Percentiles rank a stretch among this genome's conserved stretches.
Conservation (phyloP, 306 rosid species). For the Urtica urens region DNA sequence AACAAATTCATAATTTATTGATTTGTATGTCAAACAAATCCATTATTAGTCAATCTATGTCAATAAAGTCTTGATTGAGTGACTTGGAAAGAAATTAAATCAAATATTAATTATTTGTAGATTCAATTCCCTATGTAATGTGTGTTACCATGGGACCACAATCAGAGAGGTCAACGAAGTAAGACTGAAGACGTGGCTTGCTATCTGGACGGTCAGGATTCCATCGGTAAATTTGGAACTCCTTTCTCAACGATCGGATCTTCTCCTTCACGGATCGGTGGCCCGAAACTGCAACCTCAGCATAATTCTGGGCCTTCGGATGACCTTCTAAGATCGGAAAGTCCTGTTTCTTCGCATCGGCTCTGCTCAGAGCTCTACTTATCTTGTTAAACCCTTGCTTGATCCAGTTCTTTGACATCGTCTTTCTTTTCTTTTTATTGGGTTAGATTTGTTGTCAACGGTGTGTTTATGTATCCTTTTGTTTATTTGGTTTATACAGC, state of each 20-base stretch:
- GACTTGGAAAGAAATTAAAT: not conserved
- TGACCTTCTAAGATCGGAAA: conserved; percentile 24
- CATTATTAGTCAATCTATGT: not conserved
- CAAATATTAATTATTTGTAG: not conserved
- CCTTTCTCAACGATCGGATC: conserved; percentile 4
- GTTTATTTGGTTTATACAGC: too few relatives aligned
- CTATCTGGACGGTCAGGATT: conserved; percentile 23
- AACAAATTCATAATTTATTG: too few relatives aligned
- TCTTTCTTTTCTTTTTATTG: too few relatives aligned
- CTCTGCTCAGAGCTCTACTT: conserved; percentile 11
- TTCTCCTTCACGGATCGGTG: conserved; percentile 6
- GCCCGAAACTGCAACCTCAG: conserved; percentile 19
- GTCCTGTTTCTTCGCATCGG: conserved; percentile 8
- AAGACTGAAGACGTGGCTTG: conserved; percentile 29
- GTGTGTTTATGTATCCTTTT: too few relatives aligned
- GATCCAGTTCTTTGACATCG: conserved; percentile 21
- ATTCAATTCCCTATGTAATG: not conserved
- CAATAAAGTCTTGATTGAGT: too few relatives aligned
- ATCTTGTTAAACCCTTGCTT: conserved; percentile 21
- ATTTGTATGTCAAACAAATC: not conserved
- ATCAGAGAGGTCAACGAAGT: conserved; percentile 25
- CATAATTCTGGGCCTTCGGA: conserved; percentile 21
- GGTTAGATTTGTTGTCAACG: too few relatives aligned
- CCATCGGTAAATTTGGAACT: conserved; percentile 33
- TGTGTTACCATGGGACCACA: conserved; percentile 24